These are phyloP conservation scores for Kuraishia floccosa DNA, from an alignment of 805 yeast genomes.

Conservation along the genomic window DNA sequence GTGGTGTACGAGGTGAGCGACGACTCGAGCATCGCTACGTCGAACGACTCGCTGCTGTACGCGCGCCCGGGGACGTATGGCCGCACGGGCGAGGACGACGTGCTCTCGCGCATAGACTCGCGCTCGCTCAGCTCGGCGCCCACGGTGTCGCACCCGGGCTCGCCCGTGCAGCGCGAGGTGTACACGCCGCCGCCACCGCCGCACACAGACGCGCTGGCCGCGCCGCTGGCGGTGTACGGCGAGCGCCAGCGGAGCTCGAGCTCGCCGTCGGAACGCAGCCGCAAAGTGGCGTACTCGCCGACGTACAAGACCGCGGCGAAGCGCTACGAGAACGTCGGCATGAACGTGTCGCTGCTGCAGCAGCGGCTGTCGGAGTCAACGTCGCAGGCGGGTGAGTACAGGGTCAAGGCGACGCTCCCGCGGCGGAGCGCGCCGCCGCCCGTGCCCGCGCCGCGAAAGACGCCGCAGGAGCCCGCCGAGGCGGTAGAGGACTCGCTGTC, in stretches of 20 bases:
- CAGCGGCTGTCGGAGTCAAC: background rate
- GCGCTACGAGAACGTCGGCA: background rate
- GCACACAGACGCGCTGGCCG: no score
- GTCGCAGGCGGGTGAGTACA: background rate
- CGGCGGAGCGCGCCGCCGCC: constrained; percentile 1
- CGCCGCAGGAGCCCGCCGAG: background rate
- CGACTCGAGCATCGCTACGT: background rate
- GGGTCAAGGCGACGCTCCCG: no score
- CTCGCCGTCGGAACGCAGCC: constrained; percentile 1
- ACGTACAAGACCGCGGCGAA: background rate
- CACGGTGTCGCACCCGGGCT: background rate
- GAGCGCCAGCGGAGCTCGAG: background rate
- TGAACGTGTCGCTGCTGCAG: background rate
- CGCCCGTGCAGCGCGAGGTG: constrained; percentile 1
- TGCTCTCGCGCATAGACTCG: no score
- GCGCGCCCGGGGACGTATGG: background rate
- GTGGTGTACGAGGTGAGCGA: constrained; percentile 3
- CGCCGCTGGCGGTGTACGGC: no score
- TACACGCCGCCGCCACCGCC: no score
- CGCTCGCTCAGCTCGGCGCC: background rate
- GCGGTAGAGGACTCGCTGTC: constrained; percentile 2
- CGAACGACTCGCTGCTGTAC: background rate
- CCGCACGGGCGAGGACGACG: background rate
- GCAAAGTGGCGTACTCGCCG: background rate
- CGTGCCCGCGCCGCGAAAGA: constrained; percentile 1